Evolutionary conservation across 345 rosid genomes (phyloP).

Genomic region (Pistacia atlantica): DNA sequence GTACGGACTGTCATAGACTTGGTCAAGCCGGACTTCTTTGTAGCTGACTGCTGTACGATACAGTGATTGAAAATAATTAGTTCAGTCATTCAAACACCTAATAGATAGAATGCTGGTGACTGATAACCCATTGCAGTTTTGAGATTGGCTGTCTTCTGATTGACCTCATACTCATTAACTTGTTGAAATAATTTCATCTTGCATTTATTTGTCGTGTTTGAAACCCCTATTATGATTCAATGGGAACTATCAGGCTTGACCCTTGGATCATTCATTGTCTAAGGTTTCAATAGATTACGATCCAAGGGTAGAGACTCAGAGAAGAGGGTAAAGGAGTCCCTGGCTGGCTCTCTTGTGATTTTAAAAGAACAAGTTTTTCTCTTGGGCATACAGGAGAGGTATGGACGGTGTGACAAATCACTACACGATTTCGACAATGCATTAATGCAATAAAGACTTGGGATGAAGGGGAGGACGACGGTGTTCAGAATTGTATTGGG

Average conservation of each 20-base stretch:
- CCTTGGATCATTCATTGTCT: no score
- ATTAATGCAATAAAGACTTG: not conserved
- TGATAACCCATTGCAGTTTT: conserved; percentile 9
- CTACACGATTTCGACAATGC: not conserved
- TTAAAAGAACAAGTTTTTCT: no score
- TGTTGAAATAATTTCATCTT: no score
- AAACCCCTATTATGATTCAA: no score
- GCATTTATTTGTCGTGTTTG: no score
- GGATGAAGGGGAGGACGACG: not conserved
- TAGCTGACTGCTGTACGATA: not conserved
- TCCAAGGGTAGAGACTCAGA: no score
- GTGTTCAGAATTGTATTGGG: conserved; percentile 14
- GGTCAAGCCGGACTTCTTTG: not conserved
- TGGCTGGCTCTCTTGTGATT: no score
- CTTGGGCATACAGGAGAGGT: no score
- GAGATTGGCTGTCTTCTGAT: conserved; percentile 5
- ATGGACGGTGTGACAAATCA: not conserved
- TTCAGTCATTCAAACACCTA: not conserved
- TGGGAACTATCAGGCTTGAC: no score
- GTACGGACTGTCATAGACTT: not conserved
- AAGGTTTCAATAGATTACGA: no score
- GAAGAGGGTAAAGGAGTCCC: no score
- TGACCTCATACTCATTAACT: not conserved
- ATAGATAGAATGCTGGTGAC: conserved; percentile 1
- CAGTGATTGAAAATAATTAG: not conserved